Percentiles rank a stretch among this genome's conserved stretches.
Conservation (phyloP, 2,329 filamentous ascomycete species). For the Neofusicoccum ribis region DNA sequence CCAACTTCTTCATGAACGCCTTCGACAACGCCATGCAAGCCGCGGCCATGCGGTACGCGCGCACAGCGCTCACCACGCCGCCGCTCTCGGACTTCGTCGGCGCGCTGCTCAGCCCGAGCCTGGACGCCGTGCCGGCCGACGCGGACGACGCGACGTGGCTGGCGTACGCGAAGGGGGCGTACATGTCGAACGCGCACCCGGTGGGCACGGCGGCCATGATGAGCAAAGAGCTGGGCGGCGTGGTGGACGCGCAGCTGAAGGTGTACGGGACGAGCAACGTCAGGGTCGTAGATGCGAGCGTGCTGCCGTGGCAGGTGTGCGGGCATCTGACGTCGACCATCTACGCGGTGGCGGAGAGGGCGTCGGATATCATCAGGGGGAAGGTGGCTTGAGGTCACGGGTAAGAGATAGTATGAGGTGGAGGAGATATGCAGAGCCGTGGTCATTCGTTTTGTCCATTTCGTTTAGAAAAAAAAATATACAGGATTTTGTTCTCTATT, state of each 20-base stretch:
- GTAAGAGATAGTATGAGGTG: no score
- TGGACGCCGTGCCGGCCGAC: constrained; percentile 26
- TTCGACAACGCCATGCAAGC: constrained; percentile 40
- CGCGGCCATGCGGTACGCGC: constrained; percentile 33
- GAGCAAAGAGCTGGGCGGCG: constrained; percentile 32
- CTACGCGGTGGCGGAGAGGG: constrained; percentile 40
- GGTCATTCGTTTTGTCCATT: no score
- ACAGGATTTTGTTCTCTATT: no score
- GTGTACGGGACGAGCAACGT: constrained; percentile 39
- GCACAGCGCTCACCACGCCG: constrained; percentile 30
- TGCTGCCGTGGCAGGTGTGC: constrained; percentile 34
- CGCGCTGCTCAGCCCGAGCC: constrained; percentile 21
- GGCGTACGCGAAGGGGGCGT: constrained; percentile 26
- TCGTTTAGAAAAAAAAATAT: no score
- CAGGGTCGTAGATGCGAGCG: constrained; percentile 40
- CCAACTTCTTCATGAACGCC: constrained; percentile 44
- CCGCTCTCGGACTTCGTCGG: constrained; percentile 28
- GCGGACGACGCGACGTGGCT: constrained; percentile 26
- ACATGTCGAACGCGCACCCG: constrained; percentile 35
- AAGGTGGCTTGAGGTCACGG: not conserved
- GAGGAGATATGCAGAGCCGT: no score
- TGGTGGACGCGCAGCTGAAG: constrained; percentile 33
- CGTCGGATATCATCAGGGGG: constrained; percentile 27
- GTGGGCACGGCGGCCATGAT: constrained; percentile 38
- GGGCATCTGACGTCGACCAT: constrained; percentile 39